A percentile compares a stretch with the other conserved stretches of the same genome.
phyloP scores from a whole-genome alignment of 164 flowering plant species.

The Berberis thunbergii region DNA sequence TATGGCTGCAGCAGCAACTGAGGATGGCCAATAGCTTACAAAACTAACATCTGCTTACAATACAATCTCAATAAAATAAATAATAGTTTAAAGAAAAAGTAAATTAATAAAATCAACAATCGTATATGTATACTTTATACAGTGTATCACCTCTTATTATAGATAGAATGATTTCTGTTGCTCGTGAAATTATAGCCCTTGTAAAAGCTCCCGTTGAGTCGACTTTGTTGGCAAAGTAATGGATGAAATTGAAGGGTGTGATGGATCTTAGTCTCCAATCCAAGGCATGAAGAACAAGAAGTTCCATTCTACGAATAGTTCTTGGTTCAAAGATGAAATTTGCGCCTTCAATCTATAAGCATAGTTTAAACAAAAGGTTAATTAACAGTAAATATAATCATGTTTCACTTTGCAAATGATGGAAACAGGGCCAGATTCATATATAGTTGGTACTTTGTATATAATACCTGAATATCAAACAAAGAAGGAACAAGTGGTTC shows the following conservation, averaged over 20 bases:
- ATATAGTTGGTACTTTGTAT: not conserved
- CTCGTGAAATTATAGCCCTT: constrained; percentile 46
- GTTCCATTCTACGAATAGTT: constrained; percentile 72
- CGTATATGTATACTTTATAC: not conserved
- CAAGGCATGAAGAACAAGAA: constrained; percentile 54
- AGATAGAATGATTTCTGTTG: constrained; percentile 63
- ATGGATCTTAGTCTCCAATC: constrained; percentile 83
- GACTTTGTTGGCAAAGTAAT: constrained; percentile 63
- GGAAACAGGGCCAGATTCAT: not conserved
- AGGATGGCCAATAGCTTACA: constrained; percentile 68
- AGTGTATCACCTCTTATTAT: constrained; percentile 45
- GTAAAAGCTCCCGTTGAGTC: constrained; percentile 44
- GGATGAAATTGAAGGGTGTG: constrained; percentile 77
- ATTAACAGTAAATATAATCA: not conserved
- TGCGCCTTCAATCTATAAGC: constrained; percentile 46
- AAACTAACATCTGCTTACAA: constrained; percentile 51
- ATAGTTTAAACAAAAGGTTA: not conserved
- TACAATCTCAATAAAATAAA: not conserved
- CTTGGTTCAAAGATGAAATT: constrained; percentile 63
- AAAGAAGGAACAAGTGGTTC: constrained; percentile 86
- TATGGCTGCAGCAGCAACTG: constrained; percentile 76
- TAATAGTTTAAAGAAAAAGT: not conserved
- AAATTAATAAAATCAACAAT: not conserved
- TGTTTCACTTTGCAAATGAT: not conserved
- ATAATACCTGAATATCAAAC: constrained; percentile 68